A percentile compares a stretch with the other conserved stretches of the same genome.
These are phyloP conservation scores for Apiotrichum domesticum DNA, from an alignment of 1,284 basidiomycete species.

Conservation along the genomic window DNA sequence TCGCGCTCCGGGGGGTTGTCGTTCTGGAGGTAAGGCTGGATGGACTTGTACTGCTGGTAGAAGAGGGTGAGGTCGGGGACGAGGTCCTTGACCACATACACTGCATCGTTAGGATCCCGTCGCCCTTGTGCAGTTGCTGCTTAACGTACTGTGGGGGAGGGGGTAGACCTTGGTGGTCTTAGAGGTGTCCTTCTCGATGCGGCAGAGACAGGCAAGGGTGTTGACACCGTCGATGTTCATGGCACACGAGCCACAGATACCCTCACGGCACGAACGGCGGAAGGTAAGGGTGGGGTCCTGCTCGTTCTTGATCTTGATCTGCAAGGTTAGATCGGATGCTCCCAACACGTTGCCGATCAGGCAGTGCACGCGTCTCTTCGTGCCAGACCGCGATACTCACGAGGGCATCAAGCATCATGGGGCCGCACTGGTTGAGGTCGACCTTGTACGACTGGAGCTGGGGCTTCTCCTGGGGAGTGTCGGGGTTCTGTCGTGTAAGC, in stretches of 20 bases:
- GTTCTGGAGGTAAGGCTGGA: constrained; percentile 90
- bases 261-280: constrained; percentile 93
- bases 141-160: constrained; percentile 83
- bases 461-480: constrained; percentile 88
- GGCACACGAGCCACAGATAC: constrained; percentile 96
- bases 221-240: constrained; percentile 99
- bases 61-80: constrained; percentile 60
- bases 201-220: constrained; percentile 94
- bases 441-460: constrained; percentile 84
- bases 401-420: constrained; percentile 70
- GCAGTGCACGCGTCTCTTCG: too few species aligned
- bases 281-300: constrained; percentile 94
- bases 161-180: constrained; percentile 92
- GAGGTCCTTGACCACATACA: constrained; percentile 99
- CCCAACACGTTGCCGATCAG: not conserved
- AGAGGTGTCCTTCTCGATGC: constrained; percentile 70
- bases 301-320: constrained; percentile 99
- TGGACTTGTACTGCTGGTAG: constrained; percentile 97
- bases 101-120: constrained; percentile 47
- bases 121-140: not conserved
- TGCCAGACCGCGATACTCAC: constrained; percentile 24
- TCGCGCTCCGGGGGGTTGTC: constrained; percentile 73
- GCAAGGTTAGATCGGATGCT: constrained; percentile 23
- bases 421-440: constrained; percentile 90
- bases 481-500: constrained; percentile 70